Base-by-base conservation (phyloP, 352 stramenopile genomes). In the Globisporangium cederbergense region DNA sequence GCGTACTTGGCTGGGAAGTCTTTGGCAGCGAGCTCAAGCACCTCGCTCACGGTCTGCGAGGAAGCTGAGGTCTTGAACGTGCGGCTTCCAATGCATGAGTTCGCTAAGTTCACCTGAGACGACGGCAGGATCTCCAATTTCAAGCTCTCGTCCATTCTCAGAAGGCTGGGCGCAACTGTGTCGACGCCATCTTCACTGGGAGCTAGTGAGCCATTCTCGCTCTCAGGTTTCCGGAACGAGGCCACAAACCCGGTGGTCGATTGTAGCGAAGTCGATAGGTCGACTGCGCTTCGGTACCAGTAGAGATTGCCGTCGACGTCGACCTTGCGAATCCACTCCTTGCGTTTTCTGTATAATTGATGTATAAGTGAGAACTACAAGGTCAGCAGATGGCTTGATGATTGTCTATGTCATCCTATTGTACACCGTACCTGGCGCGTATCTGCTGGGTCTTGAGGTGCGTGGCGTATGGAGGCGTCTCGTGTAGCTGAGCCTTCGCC, bases 251-350 rank as follows among this genome's bases (percentile, higher is more conserved):
- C 70, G 10, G 68, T 64, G 50, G 3, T 73, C 11, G 36, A 11
- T 50, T 20, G 59, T 13, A 20, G 71, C 46, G 18, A 65, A 22
- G 9, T 62, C 52, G 46, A 40, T 5, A 60, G 30, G 46, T 75
- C 46, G 60, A 60, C 30, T 56, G 57, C 40, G 62, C 50, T 49
- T 25, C 70, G 70, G 42, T 90, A 79, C 85, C 85, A 93, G 43
- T 81, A 79, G 20, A 87, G 34, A 8, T 72, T 73, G 14, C 79
- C 79, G 53, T 88, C 72, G 14, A 89, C 79, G 40, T 90, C 81
- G 3, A 93, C 36, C 34, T 76, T 78, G n/a, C 84, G 75, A 16
- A 60, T 73, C 84, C 84, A 93, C 55, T 90, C 77, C 46, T 84
- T 88, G 42, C 85, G 77, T 53, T 77, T 86, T 14, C 85, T 85